Conservation (phyloP, 2,329 filamentous ascomycete species). For the Trichoderma simmonsii region DNA sequence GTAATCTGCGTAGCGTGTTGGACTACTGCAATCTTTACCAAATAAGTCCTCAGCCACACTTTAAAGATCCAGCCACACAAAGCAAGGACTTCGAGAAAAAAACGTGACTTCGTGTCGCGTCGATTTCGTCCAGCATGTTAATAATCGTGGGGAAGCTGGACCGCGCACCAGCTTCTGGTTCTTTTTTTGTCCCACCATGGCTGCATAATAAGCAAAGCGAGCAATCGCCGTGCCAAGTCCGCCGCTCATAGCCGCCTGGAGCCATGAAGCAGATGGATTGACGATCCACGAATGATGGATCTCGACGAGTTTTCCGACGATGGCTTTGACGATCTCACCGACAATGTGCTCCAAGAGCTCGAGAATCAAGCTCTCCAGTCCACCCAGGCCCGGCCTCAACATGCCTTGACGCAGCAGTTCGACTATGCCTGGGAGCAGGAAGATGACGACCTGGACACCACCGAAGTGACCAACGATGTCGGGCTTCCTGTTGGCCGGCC, state of each 20-base stretch:
- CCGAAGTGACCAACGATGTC: constrained; percentile 52
- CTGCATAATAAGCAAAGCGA: neutral
- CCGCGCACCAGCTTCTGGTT: neutral
- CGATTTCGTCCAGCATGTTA: neutral
- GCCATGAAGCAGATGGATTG: constrained; percentile 19
- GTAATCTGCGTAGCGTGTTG: neutral
- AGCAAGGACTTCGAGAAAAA: neutral
- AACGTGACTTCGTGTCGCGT: constrained; percentile 35
- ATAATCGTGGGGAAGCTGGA: neutral
- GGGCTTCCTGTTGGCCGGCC: constrained; percentile 39
- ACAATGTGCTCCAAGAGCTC: constrained; percentile 57
- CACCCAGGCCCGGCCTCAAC: constrained; percentile 53
- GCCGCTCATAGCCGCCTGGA: constrained; percentile 1
- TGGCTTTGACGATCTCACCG: constrained; percentile 59
- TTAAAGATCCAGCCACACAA: neutral
- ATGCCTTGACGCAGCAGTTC: constrained; percentile 27
- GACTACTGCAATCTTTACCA: neutral
- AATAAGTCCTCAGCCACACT: neutral
- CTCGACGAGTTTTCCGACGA: constrained; percentile 62
- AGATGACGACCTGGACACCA: constrained; percentile 57
- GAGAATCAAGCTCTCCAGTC: constrained; percentile 61
- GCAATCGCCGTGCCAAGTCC: neutral
- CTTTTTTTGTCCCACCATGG: neutral
- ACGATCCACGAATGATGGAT: constrained; percentile 33
- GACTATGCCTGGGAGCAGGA: constrained; percentile 50